A percentile compares a stretch with the other conserved stretches of the same genome.
Evolutionary conservation across 169 alveolate genomes (phyloP).

Genomic region (Perkinsus olseni): DNA sequence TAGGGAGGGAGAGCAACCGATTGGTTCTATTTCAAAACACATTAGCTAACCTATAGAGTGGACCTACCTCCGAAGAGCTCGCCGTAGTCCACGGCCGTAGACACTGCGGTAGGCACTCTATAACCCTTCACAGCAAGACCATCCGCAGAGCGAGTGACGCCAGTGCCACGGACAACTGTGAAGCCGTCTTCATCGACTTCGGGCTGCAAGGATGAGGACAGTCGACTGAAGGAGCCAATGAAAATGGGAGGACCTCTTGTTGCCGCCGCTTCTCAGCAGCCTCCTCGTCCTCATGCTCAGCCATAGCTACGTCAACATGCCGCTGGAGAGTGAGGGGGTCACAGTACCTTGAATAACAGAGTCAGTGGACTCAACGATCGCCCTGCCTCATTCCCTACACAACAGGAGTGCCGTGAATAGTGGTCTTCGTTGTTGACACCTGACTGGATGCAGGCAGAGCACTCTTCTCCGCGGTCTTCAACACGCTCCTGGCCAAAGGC

Average conservation of each 20-base stretch:
- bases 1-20: too few relatives aligned
- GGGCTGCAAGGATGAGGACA: not conserved
- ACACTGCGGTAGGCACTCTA: not conserved
- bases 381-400: not conserved
- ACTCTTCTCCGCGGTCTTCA: not conserved
- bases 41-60: too few relatives aligned
- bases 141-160: not conserved
- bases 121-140: not conserved
- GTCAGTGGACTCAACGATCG: not conserved
- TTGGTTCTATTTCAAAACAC: too few relatives aligned
- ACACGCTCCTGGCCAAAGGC: not conserved
- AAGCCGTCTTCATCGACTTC: not conserved
- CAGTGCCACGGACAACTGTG: not conserved
- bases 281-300: slow-evolving; percentile 1
- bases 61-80: not conserved
- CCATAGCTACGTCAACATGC: not conserved
- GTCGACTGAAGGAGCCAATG: not conserved
- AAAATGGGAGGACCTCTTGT: not conserved
- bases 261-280: not conserved
- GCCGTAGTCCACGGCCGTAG: not conserved
- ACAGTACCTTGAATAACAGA: not conserved
- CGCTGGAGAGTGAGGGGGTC: not conserved
- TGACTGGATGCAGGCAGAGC: not conserved
- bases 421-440: not conserved
- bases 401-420: not conserved